Percentiles rank a stretch among this genome's conserved stretches.
Conservation (phyloP, 2,329 filamentous ascomycete genomes). For the Metarhizium album region DNA sequence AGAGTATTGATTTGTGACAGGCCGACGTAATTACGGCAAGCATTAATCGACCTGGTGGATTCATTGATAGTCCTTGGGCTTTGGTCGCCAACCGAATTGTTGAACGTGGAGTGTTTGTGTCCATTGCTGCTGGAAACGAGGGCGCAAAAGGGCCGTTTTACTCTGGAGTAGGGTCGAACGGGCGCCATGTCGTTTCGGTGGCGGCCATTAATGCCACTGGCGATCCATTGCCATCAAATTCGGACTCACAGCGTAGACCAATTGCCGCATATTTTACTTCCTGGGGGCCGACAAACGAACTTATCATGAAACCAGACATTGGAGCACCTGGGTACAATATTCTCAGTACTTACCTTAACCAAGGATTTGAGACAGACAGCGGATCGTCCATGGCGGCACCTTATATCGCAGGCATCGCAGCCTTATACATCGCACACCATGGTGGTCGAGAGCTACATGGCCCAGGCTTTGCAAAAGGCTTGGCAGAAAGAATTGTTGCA, state of each 20-base stretch:
- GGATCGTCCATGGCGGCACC: conserved; percentile 49
- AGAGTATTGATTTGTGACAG: conserved; percentile 10
- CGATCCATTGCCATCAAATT: conserved; percentile 24
- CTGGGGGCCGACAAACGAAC: conserved; percentile 41
- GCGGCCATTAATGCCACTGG: conserved; percentile 31
- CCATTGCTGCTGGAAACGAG: conserved; percentile 41
- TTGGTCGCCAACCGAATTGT: conserved; percentile 30
- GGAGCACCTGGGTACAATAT: conserved; percentile 38
- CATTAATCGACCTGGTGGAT: conserved; percentile 28
- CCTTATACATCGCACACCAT: conserved; percentile 31
- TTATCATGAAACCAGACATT: conserved; percentile 40
- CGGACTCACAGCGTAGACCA: conserved; percentile 15
- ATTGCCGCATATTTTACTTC: conserved; percentile 36
- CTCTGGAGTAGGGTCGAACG: conserved; percentile 22
- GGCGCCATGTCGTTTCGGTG: conserved; percentile 23
- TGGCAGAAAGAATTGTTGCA: conserved; percentile 24
- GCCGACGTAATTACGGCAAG: conserved; percentile 34
- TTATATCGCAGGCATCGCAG: conserved; percentile 40
- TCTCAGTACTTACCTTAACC: conserved; percentile 35
- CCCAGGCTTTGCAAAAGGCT: conserved; percentile 19
- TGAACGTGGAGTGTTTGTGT: conserved; percentile 34
- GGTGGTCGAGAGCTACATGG: conserved; percentile 31
- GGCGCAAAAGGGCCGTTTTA: conserved; percentile 38
- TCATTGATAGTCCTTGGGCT: conserved; percentile 31
- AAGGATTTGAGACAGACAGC: conserved; percentile 32